Conservation (phyloP, 106 monocot species). For the Apostasia shenzhenica region DNA sequence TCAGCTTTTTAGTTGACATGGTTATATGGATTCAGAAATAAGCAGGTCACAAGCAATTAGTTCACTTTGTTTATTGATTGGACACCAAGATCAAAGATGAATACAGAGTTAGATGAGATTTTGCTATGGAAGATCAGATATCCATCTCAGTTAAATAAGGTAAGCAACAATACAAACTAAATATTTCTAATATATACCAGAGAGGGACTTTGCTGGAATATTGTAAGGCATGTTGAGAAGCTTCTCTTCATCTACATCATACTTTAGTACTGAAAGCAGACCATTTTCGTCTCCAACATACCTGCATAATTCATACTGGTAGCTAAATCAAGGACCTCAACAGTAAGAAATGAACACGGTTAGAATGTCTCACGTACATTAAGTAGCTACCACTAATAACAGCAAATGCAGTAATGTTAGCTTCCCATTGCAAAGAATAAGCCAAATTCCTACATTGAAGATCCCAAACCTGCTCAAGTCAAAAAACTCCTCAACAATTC, state of each 20-base stretch:
- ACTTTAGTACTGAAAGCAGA: slow-evolving; percentile 70
- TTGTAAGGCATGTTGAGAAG: slow-evolving; percentile 65
- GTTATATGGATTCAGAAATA: too few relatives aligned
- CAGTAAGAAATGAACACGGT: slow-evolving; percentile 1
- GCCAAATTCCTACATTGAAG: slow-evolving; percentile 60
- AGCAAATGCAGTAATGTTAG: slow-evolving; percentile 84
- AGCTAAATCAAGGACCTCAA: neutral
- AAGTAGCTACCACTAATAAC: slow-evolving; percentile 64
- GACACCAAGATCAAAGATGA: too few relatives aligned
- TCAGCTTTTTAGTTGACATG: too few relatives aligned
- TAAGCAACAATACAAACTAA: too few relatives aligned
- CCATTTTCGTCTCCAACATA: slow-evolving; percentile 95
- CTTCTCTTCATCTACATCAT: slow-evolving; percentile 49
- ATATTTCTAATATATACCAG: slow-evolving; percentile 29
- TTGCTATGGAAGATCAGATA: too few relatives aligned
- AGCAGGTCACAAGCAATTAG: too few relatives aligned
- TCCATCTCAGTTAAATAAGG: too few relatives aligned
- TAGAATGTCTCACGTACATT: slow-evolving; percentile 43
- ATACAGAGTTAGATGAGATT: too few relatives aligned
- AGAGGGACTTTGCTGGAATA: slow-evolving; percentile 38
- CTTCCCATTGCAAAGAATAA: slow-evolving; percentile 72
- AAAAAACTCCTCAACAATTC: slow-evolving; percentile 4
- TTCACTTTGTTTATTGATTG: too few relatives aligned
- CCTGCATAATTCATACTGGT: slow-evolving; percentile 28
- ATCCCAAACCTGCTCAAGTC: slow-evolving; percentile 81